A percentile compares a stretch with the other conserved stretches of the same genome.
Conservation (phyloP, 257 asterid genomes). For the Thymus quinquecostatus region DNA sequence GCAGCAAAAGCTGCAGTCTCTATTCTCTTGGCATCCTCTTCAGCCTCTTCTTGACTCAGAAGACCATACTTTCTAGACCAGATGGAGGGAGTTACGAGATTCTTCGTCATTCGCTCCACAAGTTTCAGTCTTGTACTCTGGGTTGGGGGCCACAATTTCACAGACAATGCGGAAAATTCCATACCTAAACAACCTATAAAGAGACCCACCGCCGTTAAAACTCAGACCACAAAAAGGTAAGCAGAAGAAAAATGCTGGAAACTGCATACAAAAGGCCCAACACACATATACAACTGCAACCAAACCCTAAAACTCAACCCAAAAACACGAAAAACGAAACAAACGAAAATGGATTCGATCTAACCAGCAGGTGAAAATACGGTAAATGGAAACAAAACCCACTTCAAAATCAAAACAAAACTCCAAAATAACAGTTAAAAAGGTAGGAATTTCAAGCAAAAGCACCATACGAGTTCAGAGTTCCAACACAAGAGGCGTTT, state of each 20-base stretch:
- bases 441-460: background rate
- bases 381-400: background rate
- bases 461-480: conserved; percentile 3
- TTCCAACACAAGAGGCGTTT: conserved; percentile 24
- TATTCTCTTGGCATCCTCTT: conserved; percentile 71
- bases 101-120: conserved; percentile 75
- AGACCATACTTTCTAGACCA: conserved; percentile 83
- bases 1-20: conserved; percentile 68
- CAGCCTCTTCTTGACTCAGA: conserved; percentile 76
- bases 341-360: conserved; percentile 3
- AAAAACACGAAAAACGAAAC: background rate
- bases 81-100: conserved; percentile 76
- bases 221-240: background rate
- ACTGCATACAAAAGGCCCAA: background rate
- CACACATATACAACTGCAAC: background rate
- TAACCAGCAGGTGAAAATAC: background rate
- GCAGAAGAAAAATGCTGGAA: conserved; percentile 4
- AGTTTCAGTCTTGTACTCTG: conserved; percentile 69
- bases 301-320: conserved; percentile 4
- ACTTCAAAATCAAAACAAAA: background rate
- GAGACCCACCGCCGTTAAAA: conserved; percentile 14
- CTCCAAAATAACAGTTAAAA: background rate
- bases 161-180: conserved; percentile 55
- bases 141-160: conserved; percentile 90
- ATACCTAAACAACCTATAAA: conserved; percentile 48